Percentiles rank a stretch among this genome's conserved stretches.
Conservation (phyloP, 1,139 yeast genomes). For the Nadsonia starkeyi-henricii region DNA sequence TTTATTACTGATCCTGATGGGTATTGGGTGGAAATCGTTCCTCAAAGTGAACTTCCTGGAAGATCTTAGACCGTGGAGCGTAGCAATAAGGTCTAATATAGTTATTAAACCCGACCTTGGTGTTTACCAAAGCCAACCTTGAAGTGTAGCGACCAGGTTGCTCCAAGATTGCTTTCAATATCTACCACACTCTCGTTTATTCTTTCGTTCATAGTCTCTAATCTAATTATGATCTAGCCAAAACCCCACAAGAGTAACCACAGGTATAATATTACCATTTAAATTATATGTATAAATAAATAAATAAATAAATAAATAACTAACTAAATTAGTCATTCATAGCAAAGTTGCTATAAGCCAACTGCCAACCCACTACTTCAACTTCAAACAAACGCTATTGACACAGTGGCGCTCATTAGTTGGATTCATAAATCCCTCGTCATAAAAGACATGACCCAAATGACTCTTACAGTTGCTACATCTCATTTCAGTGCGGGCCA, state of each 20-base stretch:
- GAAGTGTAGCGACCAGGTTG: too few species aligned
- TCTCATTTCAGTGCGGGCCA: conserved; percentile 75
- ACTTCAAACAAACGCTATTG: conserved; percentile 68
- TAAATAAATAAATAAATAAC: too few species aligned
- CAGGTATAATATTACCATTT: too few species aligned
- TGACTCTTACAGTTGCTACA: conserved; percentile 89
- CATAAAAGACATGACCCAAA: conserved; percentile 84
- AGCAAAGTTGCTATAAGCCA: background rate
- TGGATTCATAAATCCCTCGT: conserved; percentile 87
- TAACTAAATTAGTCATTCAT: background rate
- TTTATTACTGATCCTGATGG: conserved; percentile 87
- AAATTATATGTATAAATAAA: background rate
- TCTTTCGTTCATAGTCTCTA: too few species aligned
- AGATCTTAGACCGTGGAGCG: too few species aligned
- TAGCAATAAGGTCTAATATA: too few species aligned
- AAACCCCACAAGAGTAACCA: too few species aligned
- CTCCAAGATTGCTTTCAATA: too few species aligned
- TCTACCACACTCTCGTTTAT: too few species aligned
- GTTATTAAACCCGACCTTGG: too few species aligned
- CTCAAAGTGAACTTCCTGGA: conserved; percentile 20
- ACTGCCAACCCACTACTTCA: conserved; percentile 20
- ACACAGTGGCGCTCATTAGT: conserved; percentile 93
- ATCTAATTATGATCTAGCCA: too few species aligned
- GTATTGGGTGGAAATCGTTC: conserved; percentile 65
- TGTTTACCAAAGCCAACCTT: too few species aligned